Evolutionary conservation across 805 yeast species (phyloP), one percentile per base, ranked within the genome.

Genomic region (Candida vartiovaarae): DNA sequence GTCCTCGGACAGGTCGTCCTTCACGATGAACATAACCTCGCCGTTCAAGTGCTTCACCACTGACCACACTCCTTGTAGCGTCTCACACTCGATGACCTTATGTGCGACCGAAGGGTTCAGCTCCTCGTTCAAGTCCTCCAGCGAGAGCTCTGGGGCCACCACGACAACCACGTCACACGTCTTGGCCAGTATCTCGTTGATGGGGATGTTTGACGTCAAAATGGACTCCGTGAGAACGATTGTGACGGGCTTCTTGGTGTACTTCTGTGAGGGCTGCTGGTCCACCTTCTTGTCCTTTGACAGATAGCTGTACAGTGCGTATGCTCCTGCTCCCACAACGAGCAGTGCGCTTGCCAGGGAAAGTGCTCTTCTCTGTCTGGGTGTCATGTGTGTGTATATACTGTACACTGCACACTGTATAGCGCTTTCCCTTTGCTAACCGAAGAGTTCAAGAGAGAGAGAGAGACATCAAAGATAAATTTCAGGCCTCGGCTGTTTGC

Each of bases 31-130:
- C 5, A 67, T 43, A 6, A 56, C 44, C 23, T 68, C 65, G 31
- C 74, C 66, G 24, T 62, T 58, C 26, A 79, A 41, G 45, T 77
- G 82, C 47, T 76, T 76, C 24, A 77, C 64, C n/a, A 79, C 66
- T 32, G 80, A 77, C 63, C 76, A 71, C 9, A 76, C 57, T 3
- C 84, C 81, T 9, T 59, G 62, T 42, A 63, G 63, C 1, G 74
- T 68, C n/a, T 67, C 71, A 39, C 80, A 73, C 38, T 62, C 63
- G 9, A 56, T 54, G 2, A 52, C 42, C 29, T 56, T 56, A 39
- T 44, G 50, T 4, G 9, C 26, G 41, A 70, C 66, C 46, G 57
- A 59, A 23, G 47, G 35, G 3, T 61, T 58, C 2, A 66, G 44
- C 9, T 54, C 42, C 31, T 42, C 42, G 4, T 44, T 37, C 7